phyloP scores from a whole-genome alignment of 2,329 filamentous ascomycete species.

The Verticillium nubilum region DNA sequence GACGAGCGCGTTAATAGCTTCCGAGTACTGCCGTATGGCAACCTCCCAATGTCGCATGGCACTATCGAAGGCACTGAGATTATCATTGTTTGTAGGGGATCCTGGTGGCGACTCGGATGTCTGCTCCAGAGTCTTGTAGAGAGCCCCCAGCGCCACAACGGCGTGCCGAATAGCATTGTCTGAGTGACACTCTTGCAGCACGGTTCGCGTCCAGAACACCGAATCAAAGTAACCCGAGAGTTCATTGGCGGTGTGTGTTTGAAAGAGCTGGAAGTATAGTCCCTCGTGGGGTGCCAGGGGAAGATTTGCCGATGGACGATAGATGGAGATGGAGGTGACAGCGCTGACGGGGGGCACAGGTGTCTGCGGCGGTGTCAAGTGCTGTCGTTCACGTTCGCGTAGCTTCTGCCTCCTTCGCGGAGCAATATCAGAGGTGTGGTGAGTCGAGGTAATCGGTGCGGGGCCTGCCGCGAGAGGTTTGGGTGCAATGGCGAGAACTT shows the following conservation, averaged over 20 bases:
- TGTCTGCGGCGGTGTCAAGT: conserved; percentile 25
- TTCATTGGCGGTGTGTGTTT: conserved; percentile 54
- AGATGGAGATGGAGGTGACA: conserved; percentile 25
- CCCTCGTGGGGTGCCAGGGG: conserved; percentile 46
- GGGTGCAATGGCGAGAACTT: conserved; percentile 44
- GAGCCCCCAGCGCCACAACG: conserved; percentile 58
- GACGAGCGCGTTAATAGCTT: conserved; percentile 47
- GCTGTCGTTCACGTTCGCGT: conserved; percentile 4
- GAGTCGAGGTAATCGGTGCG: conserved; percentile 1
- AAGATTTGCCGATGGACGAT: conserved; percentile 38
- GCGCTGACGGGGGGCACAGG: conserved; percentile 17
- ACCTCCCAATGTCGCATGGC: conserved; percentile 51
- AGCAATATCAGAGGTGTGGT: not conserved
- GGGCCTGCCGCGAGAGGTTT: conserved; percentile 27
- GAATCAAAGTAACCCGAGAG: conserved; percentile 64
- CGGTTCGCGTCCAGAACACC: conserved; percentile 58
- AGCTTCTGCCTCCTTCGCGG: conserved; percentile 9
- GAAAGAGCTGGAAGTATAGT: conserved; percentile 58
- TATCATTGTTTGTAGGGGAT: conserved; percentile 31
- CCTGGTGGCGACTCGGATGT: conserved; percentile 43
- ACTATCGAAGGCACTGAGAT: conserved; percentile 25
- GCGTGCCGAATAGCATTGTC: conserved; percentile 59
- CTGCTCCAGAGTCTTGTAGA: conserved; percentile 63
- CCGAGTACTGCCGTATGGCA: conserved; percentile 54
- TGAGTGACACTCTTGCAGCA: conserved; percentile 58